Evolutionary conservation across 805 yeast species (phyloP).

Genomic region (Yarrowia sp.): DNA sequence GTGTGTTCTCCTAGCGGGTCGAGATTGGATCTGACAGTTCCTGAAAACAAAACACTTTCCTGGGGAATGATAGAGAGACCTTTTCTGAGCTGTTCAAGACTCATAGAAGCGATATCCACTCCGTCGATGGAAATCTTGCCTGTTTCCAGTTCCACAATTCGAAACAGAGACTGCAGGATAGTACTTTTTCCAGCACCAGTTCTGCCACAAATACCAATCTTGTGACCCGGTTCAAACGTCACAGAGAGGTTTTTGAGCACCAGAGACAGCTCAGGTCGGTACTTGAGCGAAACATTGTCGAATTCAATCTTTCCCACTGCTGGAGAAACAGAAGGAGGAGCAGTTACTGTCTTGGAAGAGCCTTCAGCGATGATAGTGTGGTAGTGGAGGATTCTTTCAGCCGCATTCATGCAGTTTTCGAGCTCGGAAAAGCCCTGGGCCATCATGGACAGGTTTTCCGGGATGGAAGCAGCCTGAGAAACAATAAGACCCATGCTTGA

Average conservation of each 20-base stretch:
- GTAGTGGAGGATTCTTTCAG: conserved; percentile 65
- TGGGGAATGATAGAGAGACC: conserved; percentile 80
- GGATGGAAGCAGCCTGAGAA: conserved; percentile 54
- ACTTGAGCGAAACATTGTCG: conserved; percentile 53
- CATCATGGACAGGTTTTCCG: conserved; percentile 56
- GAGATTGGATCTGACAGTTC: conserved; percentile 68
- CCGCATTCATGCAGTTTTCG: conserved; percentile 75
- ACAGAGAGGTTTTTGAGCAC: conserved; percentile 58
- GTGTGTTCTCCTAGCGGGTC: conserved; percentile 64
- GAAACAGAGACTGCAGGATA: conserved; percentile 65
- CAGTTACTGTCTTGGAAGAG: conserved; percentile 48
- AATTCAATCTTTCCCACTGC: conserved; percentile 55
- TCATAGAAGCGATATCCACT: conserved; percentile 58
- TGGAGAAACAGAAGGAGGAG: conserved; percentile 35
- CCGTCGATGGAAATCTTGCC: conserved; percentile 66
- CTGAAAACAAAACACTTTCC: conserved; percentile 81
- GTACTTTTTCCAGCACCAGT: conserved; percentile 89
- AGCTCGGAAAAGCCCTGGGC: conserved; percentile 64
- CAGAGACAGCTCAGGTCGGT: conserved; percentile 61
- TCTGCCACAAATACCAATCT: conserved; percentile 83
- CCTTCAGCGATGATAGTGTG: conserved; percentile 62
- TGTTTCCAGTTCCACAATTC: conserved; percentile 56
- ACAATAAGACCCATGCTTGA: conserved; percentile 66
- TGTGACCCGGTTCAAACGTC: conserved; percentile 54
- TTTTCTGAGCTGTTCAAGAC: conserved; percentile 66